phyloP scores from a whole-genome alignment of 306 rosid genomes.

The Lupinus albus region DNA sequence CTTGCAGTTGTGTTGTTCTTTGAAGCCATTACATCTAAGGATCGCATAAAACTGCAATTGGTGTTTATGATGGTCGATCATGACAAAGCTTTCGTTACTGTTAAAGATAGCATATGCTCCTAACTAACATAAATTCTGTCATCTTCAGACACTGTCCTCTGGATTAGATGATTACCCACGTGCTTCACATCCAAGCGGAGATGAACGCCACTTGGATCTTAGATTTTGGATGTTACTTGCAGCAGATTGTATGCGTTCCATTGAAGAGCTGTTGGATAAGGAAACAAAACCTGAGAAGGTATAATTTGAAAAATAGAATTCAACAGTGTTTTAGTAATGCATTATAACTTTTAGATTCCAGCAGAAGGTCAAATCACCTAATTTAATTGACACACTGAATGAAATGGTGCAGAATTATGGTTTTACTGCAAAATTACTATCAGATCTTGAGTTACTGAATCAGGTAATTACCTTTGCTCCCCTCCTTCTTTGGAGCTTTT shows the following conservation, averaged over 20 bases:
- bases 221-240: conserved; percentile 99
- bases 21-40: conserved; percentile 27
- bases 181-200: conserved; percentile 86
- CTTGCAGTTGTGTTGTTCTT: conserved; percentile 28
- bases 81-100: conserved; percentile 16
- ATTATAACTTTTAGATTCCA: conserved; percentile 7
- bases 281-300: conserved; percentile 62
- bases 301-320: conserved; percentile 22
- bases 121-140: conserved; percentile 38
- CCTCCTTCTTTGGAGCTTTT: conserved; percentile 31
- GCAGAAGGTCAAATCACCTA: conserved; percentile 15
- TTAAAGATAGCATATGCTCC: conserved; percentile 28
- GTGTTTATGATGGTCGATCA: conserved; percentile 34
- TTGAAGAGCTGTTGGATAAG: conserved; percentile 61
- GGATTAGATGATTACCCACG: conserved; percentile 99
- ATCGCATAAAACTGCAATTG: not conserved
- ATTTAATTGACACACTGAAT: conserved; percentile 35
- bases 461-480: conserved; percentile 55
- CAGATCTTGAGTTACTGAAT: conserved; percentile 77
- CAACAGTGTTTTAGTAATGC: not conserved
- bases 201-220: conserved; percentile 92
- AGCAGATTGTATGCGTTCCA: conserved; percentile 84
- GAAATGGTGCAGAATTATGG: conserved; percentile 69
- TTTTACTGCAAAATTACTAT: conserved; percentile 62
- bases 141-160: conserved; percentile 81